Evolutionary conservation across 2,329 filamentous ascomycete genomes (phyloP).

Genomic region (Fusarium clavum): DNA sequence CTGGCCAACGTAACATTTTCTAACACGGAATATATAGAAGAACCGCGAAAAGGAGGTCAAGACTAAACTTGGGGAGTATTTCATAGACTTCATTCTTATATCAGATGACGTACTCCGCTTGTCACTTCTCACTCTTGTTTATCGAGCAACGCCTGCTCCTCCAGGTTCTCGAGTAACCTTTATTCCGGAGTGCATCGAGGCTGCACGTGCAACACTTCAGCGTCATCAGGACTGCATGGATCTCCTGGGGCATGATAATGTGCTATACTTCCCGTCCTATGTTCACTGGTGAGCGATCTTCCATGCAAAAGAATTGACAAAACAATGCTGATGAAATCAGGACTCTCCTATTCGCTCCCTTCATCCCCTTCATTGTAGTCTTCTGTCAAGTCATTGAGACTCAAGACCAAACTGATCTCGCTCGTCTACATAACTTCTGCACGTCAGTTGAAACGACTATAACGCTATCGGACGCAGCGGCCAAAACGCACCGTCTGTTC

Average conservation of each 20-base stretch:
- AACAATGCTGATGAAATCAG: constrained; percentile 42
- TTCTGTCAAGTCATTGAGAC: constrained; percentile 64
- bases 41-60: constrained; percentile 43
- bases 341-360: constrained; percentile 62
- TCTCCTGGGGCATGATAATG: constrained; percentile 51
- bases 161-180: constrained; percentile 51
- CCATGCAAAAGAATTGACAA: fast-evolving
- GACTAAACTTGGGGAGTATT: constrained; percentile 44
- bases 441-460: constrained; percentile 62
- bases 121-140: constrained; percentile 56
- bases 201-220: constrained; percentile 55
- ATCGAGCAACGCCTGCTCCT: constrained; percentile 54
- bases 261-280: constrained; percentile 54
- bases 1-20: background rate
- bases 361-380: constrained; percentile 65
- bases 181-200: constrained; percentile 56
- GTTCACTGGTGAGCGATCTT: constrained; percentile 55
- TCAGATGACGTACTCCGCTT: constrained; percentile 58
- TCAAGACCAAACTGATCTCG: constrained; percentile 54
- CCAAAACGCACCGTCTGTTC: constrained; percentile 68
- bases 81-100: constrained; percentile 53
- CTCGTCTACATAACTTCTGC: constrained; percentile 63
- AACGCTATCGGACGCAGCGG: constrained; percentile 60
- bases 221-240: constrained; percentile 56
- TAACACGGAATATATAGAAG: constrained; percentile 11